These are phyloP conservation scores for Pseudozyma thailandica DNA, from an alignment of 1,284 basidiomycete species.

Conservation along the genomic window DNA sequence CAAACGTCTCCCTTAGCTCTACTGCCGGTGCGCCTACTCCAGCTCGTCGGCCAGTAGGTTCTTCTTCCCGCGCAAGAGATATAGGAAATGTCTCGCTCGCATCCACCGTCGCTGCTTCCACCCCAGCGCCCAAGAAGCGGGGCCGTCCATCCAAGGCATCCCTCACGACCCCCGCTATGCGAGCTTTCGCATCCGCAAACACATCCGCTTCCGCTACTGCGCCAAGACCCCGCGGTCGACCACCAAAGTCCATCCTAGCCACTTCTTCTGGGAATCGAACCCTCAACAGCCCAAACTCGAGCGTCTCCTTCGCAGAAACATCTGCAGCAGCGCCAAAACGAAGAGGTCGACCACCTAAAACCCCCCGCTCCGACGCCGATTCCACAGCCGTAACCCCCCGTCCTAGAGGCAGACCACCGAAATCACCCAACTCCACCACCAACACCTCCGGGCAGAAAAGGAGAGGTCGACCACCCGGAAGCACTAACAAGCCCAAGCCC, in stretches of 20 bases:
- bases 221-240: slow-evolving; percentile 17
- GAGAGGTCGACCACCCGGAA: slow-evolving; percentile 16
- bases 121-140: slow-evolving; percentile 14
- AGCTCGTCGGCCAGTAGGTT: slow-evolving; percentile 1
- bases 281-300: slow-evolving; percentile 7
- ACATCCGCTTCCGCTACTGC: slow-evolving; percentile 16
- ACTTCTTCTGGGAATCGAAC: slow-evolving; percentile 8
- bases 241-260: slow-evolving; percentile 24
- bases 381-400: not conserved
- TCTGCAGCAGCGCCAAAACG: not conserved
- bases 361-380: not conserved
- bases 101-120: slow-evolving; percentile 12
- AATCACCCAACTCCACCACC: not conserved
- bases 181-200: slow-evolving; percentile 15
- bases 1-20: slow-evolving; percentile 34
- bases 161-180: slow-evolving; percentile 19
- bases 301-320: slow-evolving; percentile 23
- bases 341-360: slow-evolving; percentile 11
- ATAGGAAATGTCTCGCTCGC: slow-evolving; percentile 26
- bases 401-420: not conserved
- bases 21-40: slow-evolving; percentile 35
- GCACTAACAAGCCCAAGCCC: slow-evolving; percentile 14
- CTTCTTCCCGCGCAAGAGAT: slow-evolving; percentile 1
- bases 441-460: slow-evolving; percentile 8
- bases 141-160: slow-evolving; percentile 16